Conservation (phyloP, 257 asterid species). For the Knoxia roxburghii region DNA sequence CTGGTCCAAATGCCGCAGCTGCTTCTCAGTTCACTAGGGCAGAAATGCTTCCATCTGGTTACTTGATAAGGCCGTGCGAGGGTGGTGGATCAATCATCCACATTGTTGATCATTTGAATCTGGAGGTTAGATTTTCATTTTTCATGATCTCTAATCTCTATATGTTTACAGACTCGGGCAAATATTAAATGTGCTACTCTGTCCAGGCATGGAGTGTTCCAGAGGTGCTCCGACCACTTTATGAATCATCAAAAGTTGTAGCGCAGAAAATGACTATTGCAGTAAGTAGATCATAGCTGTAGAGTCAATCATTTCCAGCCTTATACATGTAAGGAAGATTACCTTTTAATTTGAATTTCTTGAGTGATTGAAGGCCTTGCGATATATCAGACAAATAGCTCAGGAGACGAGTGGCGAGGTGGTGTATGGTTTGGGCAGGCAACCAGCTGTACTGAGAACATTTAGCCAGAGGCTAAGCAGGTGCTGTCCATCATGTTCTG, state of each 20-base stretch:
- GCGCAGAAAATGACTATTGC: constrained; percentile 90
- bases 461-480: constrained; percentile 96
- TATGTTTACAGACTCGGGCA: not conserved
- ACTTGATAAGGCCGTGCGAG: constrained; percentile 81
- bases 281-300: constrained; percentile 35
- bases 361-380: constrained; percentile 25
- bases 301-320: not conserved
- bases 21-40: constrained; percentile 87
- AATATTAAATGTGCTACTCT: constrained; percentile 5
- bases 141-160: not conserved
- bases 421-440: constrained; percentile 79
- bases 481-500: constrained; percentile 25
- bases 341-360: not conserved
- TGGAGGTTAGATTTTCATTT: constrained; percentile 45
- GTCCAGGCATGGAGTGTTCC: constrained; percentile 95
- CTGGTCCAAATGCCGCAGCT: constrained; percentile 67
- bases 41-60: constrained; percentile 90
- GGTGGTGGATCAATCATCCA: constrained; percentile 99
- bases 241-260: constrained; percentile 80
- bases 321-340: too few relatives aligned
- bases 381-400: constrained; percentile 82
- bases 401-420: constrained; percentile 94
- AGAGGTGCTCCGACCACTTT: constrained; percentile 92
- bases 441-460: constrained; percentile 91
- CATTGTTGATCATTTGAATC: constrained; percentile 85